These are phyloP conservation scores for Inga laurina DNA, from an alignment of 306 rosid species.

Conservation along the genomic window DNA sequence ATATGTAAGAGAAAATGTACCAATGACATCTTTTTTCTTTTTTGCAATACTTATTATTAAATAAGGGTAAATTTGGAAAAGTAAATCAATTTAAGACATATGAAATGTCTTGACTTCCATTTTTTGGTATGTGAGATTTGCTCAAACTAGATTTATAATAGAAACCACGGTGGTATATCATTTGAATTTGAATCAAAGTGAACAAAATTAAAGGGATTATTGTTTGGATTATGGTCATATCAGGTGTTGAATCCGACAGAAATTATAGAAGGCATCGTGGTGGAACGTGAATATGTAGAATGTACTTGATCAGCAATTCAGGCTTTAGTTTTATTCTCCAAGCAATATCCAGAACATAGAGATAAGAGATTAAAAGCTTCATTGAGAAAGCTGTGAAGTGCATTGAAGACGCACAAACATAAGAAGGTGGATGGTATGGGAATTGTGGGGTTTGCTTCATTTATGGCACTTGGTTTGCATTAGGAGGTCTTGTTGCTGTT, in stretches of 20 bases:
- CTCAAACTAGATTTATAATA: too few species aligned
- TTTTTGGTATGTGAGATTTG: too few species aligned
- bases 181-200: too few species aligned
- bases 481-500: constrained; percentile 58
- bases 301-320: constrained; percentile 55
- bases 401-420: constrained; percentile 42
- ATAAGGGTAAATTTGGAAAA: too few species aligned
- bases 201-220: too few species aligned
- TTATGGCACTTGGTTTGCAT: constrained; percentile 20
- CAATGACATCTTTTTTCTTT: too few species aligned
- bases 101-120: too few species aligned
- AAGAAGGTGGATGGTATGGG: constrained; percentile 8
- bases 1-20: too few species aligned
- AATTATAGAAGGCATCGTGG: constrained; percentile 30
- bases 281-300: constrained; percentile 52
- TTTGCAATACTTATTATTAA: too few species aligned
- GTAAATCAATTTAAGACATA: too few species aligned
- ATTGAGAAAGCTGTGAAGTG: constrained; percentile 36
- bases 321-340: constrained; percentile 44
- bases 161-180: background rate
- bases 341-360: constrained; percentile 42
- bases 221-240: background rate
- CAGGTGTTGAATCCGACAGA: background rate
- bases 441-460: constrained; percentile 36
- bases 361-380: constrained; percentile 40